Conservation (phyloP, 1,284 basidiomycete species). For the Cutaneotrichosporon sp. region DNA sequence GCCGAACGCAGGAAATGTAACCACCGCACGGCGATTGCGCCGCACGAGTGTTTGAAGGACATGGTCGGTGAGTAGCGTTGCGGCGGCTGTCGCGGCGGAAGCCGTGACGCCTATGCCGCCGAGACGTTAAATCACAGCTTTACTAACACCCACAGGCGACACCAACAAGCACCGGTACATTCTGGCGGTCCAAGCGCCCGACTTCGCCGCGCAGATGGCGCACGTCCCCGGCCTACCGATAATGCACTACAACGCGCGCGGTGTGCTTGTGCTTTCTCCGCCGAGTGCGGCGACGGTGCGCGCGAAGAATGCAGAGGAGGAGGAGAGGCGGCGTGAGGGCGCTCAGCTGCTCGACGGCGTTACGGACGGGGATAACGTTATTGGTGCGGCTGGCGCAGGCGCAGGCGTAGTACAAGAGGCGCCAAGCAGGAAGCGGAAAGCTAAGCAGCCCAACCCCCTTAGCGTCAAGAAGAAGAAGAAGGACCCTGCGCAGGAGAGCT, state of each 20-base stretch:
- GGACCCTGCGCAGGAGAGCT: constrained; percentile 12
- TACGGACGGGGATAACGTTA: constrained; percentile 48
- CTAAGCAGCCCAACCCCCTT: constrained; percentile 86
- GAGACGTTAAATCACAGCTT: background rate
- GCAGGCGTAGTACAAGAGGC: constrained; percentile 52
- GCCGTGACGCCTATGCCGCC: background rate
- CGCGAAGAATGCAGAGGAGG: constrained; percentile 59
- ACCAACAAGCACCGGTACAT: constrained; percentile 87
- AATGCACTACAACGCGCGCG: constrained; percentile 75
- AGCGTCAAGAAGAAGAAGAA: constrained; percentile 81
- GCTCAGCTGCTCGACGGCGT: constrained; percentile 33
- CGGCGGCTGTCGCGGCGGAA: background rate
- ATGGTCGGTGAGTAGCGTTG: constrained; percentile 63
- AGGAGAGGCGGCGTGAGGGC: constrained; percentile 43
- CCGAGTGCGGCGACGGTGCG: constrained; percentile 68
- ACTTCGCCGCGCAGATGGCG: constrained; percentile 62
- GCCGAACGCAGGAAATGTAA: constrained; percentile 94
- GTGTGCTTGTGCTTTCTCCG: constrained; percentile 84
- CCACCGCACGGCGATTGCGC: constrained; percentile 72
- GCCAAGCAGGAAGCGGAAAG: constrained; percentile 58
- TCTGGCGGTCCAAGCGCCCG: constrained; percentile 69
- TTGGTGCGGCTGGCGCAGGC: constrained; percentile 55
- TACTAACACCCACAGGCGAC: constrained; percentile 54
- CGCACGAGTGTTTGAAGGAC: constrained; percentile 74
- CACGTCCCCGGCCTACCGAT: constrained; percentile 74